Evolutionary conservation across 352 stramenopile genomes (phyloP).

Genomic region (Phytophthora meadii): DNA sequence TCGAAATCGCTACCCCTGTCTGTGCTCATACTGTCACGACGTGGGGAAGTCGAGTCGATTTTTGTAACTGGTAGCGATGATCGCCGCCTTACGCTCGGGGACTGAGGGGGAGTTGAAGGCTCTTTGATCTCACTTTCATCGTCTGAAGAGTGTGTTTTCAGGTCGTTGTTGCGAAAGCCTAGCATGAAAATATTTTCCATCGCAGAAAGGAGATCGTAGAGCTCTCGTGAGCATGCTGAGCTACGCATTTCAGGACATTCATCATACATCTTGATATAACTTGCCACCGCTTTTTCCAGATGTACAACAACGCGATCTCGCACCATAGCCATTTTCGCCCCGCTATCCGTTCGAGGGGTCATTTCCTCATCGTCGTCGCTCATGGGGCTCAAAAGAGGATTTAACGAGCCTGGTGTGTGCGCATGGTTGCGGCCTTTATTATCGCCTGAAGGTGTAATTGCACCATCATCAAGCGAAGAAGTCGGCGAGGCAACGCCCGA

Average conservation of each 20-base stretch:
- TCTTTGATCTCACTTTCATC: conserved; percentile 27
- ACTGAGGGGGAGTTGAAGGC: conserved; percentile 30
- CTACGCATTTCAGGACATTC: conserved; percentile 71
- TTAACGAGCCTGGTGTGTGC: conserved; percentile 26
- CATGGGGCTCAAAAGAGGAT: conserved; percentile 30
- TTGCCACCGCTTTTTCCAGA: conserved; percentile 64
- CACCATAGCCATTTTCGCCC: conserved; percentile 33
- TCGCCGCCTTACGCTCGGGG: conserved; percentile 22
- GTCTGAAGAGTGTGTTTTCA: conserved; percentile 19
- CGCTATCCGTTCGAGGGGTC: conserved; percentile 7
- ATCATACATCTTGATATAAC: conserved; percentile 66
- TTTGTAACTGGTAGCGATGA: conserved; percentile 24
- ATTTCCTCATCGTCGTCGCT: conserved; percentile 28
- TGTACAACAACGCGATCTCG: conserved; percentile 62
- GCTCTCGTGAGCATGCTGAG: conserved; percentile 66
- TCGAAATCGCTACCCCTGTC: conserved; percentile 31
- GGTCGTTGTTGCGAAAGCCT: conserved; percentile 50
- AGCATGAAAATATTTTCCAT: conserved; percentile 79
- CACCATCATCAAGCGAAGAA: conserved; percentile 37
- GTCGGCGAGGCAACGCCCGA: conserved; percentile 30
- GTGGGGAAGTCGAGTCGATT: conserved; percentile 22
- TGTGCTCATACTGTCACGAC: conserved; percentile 28
- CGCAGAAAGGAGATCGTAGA: conserved; percentile 73
- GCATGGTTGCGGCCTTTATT: conserved; percentile 25
- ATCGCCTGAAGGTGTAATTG: conserved; percentile 28